Conservation (phyloP, 2,329 filamentous ascomycete genomes). For the Fusarium irregulare region DNA sequence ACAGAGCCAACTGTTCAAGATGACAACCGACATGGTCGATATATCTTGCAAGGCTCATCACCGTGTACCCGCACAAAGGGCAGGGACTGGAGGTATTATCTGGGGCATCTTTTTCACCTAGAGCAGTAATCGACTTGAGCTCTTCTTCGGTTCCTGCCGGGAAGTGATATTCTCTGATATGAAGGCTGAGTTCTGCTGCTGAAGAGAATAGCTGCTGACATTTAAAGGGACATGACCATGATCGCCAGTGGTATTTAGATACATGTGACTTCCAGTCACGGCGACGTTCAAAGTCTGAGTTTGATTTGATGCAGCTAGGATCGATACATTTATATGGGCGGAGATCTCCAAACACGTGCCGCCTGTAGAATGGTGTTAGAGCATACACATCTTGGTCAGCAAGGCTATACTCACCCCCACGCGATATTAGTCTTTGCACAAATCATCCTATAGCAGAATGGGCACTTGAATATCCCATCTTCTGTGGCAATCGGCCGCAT, state of each 20-base stretch:
- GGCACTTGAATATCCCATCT: too few relatives aligned
- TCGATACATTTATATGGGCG: slow-evolving; percentile 53
- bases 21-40: too few relatives aligned
- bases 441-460: too few relatives aligned
- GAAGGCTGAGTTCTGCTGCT: neutral
- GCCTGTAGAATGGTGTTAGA: slow-evolving; percentile 22
- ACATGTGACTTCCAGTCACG: slow-evolving; percentile 44
- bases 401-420: too few relatives aligned
- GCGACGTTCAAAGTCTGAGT: slow-evolving; percentile 33
- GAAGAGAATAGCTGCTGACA: slow-evolving; percentile 24
- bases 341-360: slow-evolving; percentile 54
- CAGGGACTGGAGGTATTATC: too few relatives aligned
- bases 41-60: too few relatives aligned
- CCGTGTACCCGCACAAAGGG: slow-evolving; percentile 20
- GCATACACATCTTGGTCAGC: too few relatives aligned
- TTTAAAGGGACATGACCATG: slow-evolving; percentile 38
- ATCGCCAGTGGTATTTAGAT: slow-evolving; percentile 40
- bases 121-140: neutral
- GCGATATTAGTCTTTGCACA: too few relatives aligned
- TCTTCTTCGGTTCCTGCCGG: neutral
- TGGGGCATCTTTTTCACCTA: too few relatives aligned
- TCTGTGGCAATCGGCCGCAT: too few relatives aligned
- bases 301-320: slow-evolving; percentile 40
- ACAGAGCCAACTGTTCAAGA: too few relatives aligned
- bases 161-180: neutral